These are phyloP conservation scores for Inosperma sp. DNA, from an alignment of 768 basidiomycete genomes.

Conservation along the genomic window DNA sequence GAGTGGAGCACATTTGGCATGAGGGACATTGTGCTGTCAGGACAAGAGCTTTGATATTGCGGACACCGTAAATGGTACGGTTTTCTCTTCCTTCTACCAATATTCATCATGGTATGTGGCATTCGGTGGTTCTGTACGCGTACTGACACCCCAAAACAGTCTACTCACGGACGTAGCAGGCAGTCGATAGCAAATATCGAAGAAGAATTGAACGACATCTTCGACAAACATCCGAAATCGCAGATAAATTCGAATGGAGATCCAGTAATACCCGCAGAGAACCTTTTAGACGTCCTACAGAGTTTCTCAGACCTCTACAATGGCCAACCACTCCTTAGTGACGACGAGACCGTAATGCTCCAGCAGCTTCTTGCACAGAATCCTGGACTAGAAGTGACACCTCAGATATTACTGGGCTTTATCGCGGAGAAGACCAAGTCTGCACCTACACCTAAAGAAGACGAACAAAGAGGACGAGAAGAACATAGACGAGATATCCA, in stretches of 20 bases:
- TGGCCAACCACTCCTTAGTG: conserved; percentile 58
- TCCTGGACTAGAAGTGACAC: conserved; percentile 65
- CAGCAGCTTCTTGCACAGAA: conserved; percentile 51
- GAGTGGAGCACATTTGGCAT: neutral
- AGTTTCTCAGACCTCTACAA: conserved; percentile 57
- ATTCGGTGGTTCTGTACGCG: neutral
- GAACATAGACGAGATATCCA: conserved; percentile 29
- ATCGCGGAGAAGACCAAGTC: conserved; percentile 56
- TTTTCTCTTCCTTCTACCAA: conserved; percentile 13
- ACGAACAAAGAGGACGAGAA: conserved; percentile 36
- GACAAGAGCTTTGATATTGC: neutral
- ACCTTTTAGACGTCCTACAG: conserved; percentile 66
- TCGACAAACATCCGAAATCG: conserved; percentile 58
- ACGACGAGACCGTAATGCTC: conserved; percentile 59
- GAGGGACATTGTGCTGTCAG: conserved; percentile 3
- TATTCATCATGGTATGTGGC: conserved; percentile 24
- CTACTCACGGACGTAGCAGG: conserved; percentile 53
- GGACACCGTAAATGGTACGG: neutral
- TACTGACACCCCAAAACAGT: conserved; percentile 12
- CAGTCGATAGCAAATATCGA: conserved; percentile 71
- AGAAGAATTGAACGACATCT: conserved; percentile 61
- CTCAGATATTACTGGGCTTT: conserved; percentile 57
- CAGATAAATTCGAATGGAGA: conserved; percentile 55
- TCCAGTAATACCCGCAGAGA: conserved; percentile 63
- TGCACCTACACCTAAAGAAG: conserved; percentile 38